Evolutionary conservation across 2,329 filamentous ascomycete species (phyloP), one percentile per base, ranked within the genome.

Genomic region (Diaporthe vexans): DNA sequence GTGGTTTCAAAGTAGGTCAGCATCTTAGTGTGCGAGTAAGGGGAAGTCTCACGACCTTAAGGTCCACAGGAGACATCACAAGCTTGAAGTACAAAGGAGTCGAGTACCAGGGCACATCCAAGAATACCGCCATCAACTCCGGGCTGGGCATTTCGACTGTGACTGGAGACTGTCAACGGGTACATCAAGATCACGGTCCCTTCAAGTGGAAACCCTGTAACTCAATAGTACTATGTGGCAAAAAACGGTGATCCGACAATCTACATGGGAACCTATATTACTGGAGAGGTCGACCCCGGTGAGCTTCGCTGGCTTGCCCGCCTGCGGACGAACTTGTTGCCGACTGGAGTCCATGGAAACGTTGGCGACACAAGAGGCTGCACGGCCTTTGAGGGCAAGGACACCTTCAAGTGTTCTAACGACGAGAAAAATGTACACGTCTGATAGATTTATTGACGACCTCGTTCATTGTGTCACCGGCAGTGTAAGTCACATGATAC

Each of bases 381-480:
- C 13, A 85, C 88, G 2, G 81, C 83, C 5, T 84, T 93, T 69
- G 91, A 93, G 80, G 91, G 87, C 56, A 88, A 85, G 0, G 89
- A 90, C 74, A 88, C 90, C 73, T 93, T 88, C 78, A 75, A 91
- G 11, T 65, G 59, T 46, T 90, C 93, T 58, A 82, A 85, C 76
- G 89, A 90, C 29, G 84, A 93, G 80, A 93, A 94, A 94, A 81
- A 94, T 93, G 84, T 94, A 92, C 83, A 92, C 90, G 2, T 91
- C 89, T 74, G 85, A 92, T 76, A 87, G 91, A n/a, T 93, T 92
- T 82, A 93, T 94, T 79, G 92, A 94, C 79, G 91, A 92, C 77
- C 84, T 89, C 58, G 86, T 88, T 35, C 91, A 92, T 79, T 93
- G 91, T 81, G 89, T 91, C 51, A 87, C 86, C 74, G 88, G 88